phyloP scores from a whole-genome alignment of 2,329 filamentous ascomycete genomes.

The Metarhizium guizhouense region DNA sequence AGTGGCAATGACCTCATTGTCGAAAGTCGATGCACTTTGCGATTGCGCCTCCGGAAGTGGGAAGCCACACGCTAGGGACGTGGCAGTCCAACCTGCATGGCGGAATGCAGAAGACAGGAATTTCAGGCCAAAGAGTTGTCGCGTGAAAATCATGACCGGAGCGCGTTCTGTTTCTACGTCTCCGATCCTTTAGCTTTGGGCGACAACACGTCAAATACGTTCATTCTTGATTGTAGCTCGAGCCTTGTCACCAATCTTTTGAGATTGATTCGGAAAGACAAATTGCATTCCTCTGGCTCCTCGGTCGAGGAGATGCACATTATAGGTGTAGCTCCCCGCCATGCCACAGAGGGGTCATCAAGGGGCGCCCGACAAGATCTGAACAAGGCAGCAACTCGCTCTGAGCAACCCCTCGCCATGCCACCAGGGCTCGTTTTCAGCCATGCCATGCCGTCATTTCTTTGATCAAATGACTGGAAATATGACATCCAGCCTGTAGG shows the following conservation, averaged over 20 bases:
- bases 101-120: not conserved
- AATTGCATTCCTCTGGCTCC: too few species aligned
- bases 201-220: not conserved
- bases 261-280: too few species aligned
- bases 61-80: not conserved
- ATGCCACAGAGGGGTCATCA: not conserved
- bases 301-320: too few species aligned
- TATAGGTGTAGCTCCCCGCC: too few species aligned
- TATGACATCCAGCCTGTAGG: not conserved
- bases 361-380: not conserved
- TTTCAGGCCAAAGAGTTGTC: not conserved
- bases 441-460: not conserved
- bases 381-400: not conserved
- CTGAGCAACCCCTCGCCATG: not conserved
- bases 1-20: not conserved
- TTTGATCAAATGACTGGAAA: not conserved
- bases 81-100: not conserved
- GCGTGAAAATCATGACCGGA: not conserved
- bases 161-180: not conserved
- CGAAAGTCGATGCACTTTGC: not conserved
- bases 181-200: not conserved
- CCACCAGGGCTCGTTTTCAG: not conserved
- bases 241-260: too few species aligned
- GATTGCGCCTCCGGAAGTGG: not conserved
- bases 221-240: not conserved